Evolutionary conservation across 2,329 filamentous ascomycete species (phyloP).

Genomic region (Alternaria ethzedia): DNA sequence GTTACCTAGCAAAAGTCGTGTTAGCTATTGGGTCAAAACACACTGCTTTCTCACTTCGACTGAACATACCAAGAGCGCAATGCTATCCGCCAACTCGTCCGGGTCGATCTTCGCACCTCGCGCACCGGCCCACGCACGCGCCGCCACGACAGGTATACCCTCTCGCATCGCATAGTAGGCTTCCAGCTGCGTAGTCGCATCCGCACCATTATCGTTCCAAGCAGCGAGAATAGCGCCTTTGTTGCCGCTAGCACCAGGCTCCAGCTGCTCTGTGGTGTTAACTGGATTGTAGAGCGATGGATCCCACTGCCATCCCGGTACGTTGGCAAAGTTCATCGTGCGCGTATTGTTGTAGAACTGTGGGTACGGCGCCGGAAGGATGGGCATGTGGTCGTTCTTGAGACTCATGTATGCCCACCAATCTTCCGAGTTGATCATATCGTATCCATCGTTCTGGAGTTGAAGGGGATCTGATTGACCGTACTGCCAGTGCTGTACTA

Average conservation of each 20-base stretch:
- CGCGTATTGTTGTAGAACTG: conserved; percentile 56
- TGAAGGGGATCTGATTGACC: conserved; percentile 55
- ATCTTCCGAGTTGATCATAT: conserved; percentile 56
- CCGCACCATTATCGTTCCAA: conserved; percentile 59
- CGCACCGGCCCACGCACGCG: conserved; percentile 52
- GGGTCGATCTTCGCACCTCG: conserved; percentile 44
- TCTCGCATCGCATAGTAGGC: conserved; percentile 57
- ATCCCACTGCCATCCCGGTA: conserved; percentile 54
- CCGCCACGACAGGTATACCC: conserved; percentile 54
- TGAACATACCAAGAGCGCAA: conserved; percentile 44
- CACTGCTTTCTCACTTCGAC: too few relatives aligned
- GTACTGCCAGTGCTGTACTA: conserved; percentile 59
- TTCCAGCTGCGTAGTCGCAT: conserved; percentile 57
- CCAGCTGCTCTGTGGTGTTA: conserved; percentile 51
- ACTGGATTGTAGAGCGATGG: conserved; percentile 54
- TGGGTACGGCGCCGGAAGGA: conserved; percentile 55
- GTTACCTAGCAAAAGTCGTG: conserved; percentile 22
- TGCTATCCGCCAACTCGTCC: conserved; percentile 36
- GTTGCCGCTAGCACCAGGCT: conserved; percentile 36
- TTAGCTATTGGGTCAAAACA: too few relatives aligned
- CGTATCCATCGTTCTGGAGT: conserved; percentile 48
- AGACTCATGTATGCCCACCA: conserved; percentile 63
- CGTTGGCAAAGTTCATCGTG: conserved; percentile 54
- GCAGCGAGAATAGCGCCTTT: conserved; percentile 50
- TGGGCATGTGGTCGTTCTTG: conserved; percentile 60